A percentile compares a stretch with the other conserved stretches of the same genome.
These are phyloP conservation scores for Xylaria longipes DNA, from an alignment of 495 filamentous ascomycete species.

Conservation along the genomic window DNA sequence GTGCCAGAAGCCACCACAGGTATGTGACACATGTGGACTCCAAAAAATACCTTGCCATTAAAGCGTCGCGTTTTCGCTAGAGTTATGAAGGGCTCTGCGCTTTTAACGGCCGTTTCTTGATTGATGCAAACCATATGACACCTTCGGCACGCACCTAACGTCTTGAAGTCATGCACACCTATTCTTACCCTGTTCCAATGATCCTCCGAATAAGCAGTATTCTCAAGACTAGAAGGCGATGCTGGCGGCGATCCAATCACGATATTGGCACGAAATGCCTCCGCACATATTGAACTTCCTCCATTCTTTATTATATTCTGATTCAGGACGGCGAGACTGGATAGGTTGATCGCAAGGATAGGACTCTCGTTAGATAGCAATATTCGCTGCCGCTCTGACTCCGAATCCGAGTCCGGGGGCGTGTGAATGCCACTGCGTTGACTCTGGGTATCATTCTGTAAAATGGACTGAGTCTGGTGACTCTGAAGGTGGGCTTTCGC, in stretches of 20 bases:
- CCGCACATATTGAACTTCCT: slow-evolving; percentile 64
- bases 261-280: slow-evolving; percentile 83
- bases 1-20: slow-evolving; percentile 31
- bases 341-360: slow-evolving; percentile 80
- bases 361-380: slow-evolving; percentile 91
- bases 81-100: slow-evolving; percentile 86
- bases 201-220: slow-evolving; percentile 59
- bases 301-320: slow-evolving; percentile 65
- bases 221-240: slow-evolving; percentile 20
- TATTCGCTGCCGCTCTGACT: slow-evolving; percentile 61
- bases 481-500: slow-evolving; percentile 69
- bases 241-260: slow-evolving; percentile 58
- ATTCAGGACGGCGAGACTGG: slow-evolving; percentile 81
- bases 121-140: slow-evolving; percentile 98
- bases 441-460: slow-evolving; percentile 36
- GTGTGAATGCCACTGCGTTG: slow-evolving; percentile 60
- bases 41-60: slow-evolving; percentile 85
- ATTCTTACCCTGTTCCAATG: slow-evolving; percentile 59
- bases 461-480: slow-evolving; percentile 44
- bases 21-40: slow-evolving; percentile 72
- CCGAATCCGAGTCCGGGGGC: slow-evolving; percentile 55
- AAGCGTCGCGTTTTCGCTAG: slow-evolving; percentile 83
- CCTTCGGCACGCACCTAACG: slow-evolving; percentile 81
- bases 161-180: slow-evolving; percentile 63
- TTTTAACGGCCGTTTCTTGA: slow-evolving; percentile 77